phyloP scores from a whole-genome alignment of 23 red algal species.

The Gracilaria gracilis region DNA sequence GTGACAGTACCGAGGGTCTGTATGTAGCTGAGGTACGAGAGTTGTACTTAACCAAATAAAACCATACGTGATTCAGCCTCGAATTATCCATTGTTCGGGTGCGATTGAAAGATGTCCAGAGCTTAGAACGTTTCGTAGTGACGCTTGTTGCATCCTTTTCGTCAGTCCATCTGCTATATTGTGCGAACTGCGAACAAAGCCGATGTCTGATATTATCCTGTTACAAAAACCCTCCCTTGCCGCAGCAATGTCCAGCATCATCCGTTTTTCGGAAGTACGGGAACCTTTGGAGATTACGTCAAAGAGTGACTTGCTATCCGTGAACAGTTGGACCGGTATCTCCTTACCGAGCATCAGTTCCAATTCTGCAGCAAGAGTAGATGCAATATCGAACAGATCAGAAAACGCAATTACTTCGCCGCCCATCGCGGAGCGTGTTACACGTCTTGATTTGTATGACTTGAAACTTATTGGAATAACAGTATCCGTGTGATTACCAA shows the following conservation, averaged over 20 bases:
- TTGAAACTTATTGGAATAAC: slow-evolving; percentile 2
- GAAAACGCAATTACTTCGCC: slow-evolving; percentile 12
- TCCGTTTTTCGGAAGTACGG: slow-evolving; percentile 27
- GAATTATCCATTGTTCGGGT: neutral
- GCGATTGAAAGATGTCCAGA: neutral
- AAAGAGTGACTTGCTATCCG: slow-evolving; percentile 45
- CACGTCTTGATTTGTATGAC: neutral
- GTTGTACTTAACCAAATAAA: too few relatives aligned
- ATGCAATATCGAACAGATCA: slow-evolving; percentile 21
- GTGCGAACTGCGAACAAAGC: slow-evolving; percentile 13
- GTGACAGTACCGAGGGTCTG: too few relatives aligned
- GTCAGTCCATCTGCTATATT: slow-evolving; percentile 43
- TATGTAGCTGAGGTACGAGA: too few relatives aligned
- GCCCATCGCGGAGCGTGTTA: neutral
- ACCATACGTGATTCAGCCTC: too few relatives aligned
- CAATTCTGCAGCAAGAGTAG: slow-evolving; percentile 2
- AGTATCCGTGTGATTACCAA: neutral
- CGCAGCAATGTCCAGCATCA: slow-evolving; percentile 50
- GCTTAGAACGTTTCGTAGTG: neutral
- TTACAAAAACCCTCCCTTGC: slow-evolving; percentile 22
- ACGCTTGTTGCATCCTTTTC: slow-evolving; percentile 15
- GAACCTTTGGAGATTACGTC: slow-evolving; percentile 35
- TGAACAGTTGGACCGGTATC: slow-evolving; percentile 32
- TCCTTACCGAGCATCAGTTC: neutral
- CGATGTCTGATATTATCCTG: slow-evolving; percentile 30